These are phyloP conservation scores for Rubroboletus pulcherrimus DNA, from an alignment of 768 basidiomycete genomes.

Conservation along the genomic window DNA sequence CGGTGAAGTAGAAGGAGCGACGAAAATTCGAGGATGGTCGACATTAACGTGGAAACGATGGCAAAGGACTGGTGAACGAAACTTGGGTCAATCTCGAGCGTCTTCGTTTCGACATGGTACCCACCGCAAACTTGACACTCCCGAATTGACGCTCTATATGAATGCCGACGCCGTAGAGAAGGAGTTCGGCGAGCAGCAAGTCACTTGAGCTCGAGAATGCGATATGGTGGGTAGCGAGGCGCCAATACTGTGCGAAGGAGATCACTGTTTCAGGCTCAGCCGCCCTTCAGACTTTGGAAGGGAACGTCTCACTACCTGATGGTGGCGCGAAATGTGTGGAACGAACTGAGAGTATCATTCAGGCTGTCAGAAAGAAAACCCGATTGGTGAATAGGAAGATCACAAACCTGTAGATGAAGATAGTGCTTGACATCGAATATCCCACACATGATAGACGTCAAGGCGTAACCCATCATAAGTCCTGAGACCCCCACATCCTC, in stretches of 20 bases:
- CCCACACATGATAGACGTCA: conserved; percentile 70
- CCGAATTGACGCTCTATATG: conserved; percentile 85
- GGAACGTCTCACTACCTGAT: conserved; percentile 56
- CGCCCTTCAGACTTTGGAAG: conserved; percentile 8
- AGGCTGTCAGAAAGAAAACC: conserved; percentile 1
- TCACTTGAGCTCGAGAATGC: conserved; percentile 85
- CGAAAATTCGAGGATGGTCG: conserved; percentile 65
- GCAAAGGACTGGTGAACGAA: conserved; percentile 60
- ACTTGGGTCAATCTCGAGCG: conserved; percentile 2
- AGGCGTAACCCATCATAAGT: conserved; percentile 67
- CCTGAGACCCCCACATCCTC: conserved; percentile 40
- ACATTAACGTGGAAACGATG: conserved; percentile 61
- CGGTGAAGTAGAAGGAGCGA: conserved; percentile 63
- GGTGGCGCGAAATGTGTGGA: conserved; percentile 86
- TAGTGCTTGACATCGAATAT: conserved; percentile 88
- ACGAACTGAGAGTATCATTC: conserved; percentile 51
- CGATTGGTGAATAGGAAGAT: neutral
- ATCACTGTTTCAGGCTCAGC: conserved; percentile 33
- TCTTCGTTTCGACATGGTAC: conserved; percentile 21
- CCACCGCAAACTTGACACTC: conserved; percentile 80
- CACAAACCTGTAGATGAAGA: conserved; percentile 72
- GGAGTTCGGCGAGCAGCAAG: conserved; percentile 68
- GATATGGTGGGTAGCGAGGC: conserved; percentile 67
- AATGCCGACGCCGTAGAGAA: conserved; percentile 68
- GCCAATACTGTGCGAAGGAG: conserved; percentile 68